These are phyloP conservation scores for Penicillium mononematosum DNA, from an alignment of 495 filamentous ascomycete genomes.

Conservation along the genomic window DNA sequence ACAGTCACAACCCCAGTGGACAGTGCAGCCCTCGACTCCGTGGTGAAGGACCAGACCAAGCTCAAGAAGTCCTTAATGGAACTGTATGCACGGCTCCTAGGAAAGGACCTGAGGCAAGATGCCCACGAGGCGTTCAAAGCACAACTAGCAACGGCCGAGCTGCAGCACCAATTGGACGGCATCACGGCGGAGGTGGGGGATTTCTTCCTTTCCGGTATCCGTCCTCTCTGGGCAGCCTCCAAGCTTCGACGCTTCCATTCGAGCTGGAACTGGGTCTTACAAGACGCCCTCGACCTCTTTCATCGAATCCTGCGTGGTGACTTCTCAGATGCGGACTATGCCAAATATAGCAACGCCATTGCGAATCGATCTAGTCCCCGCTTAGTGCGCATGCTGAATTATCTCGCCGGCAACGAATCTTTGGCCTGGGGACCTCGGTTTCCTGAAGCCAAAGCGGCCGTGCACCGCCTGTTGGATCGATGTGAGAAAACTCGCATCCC, in stretches of 20 bases:
- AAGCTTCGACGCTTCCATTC: conserved; percentile 19
- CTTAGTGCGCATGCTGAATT: conserved; percentile 2
- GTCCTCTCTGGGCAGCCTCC: conserved; percentile 8
- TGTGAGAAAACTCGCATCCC: conserved; percentile 1
- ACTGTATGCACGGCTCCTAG: no score
- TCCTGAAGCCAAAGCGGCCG: no score
- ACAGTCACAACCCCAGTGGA: no score
- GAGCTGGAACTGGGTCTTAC: conserved; percentile 19
- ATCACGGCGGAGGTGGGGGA: conserved; percentile 13
- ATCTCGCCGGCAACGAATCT: not conserved
- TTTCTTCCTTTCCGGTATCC: conserved; percentile 10
- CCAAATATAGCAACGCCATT: not conserved
- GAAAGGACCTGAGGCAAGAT: no score
- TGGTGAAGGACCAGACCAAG: no score
- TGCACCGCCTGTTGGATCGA: not conserved
- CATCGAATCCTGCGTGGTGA: not conserved
- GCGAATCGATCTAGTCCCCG: not conserved
- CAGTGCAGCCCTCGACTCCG: no score
- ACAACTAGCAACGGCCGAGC: no score
- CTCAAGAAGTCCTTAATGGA: no score
- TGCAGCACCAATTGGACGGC: conserved; percentile 9
- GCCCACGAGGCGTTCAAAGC: no score
- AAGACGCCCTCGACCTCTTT: conserved; percentile 12
- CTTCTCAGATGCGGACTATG: not conserved
- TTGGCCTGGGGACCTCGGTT: no score